Percentiles rank a stretch among this genome's conserved stretches.
Conservation (phyloP, 768 basidiomycete genomes). For the Fomitopsis pulvina region DNA sequence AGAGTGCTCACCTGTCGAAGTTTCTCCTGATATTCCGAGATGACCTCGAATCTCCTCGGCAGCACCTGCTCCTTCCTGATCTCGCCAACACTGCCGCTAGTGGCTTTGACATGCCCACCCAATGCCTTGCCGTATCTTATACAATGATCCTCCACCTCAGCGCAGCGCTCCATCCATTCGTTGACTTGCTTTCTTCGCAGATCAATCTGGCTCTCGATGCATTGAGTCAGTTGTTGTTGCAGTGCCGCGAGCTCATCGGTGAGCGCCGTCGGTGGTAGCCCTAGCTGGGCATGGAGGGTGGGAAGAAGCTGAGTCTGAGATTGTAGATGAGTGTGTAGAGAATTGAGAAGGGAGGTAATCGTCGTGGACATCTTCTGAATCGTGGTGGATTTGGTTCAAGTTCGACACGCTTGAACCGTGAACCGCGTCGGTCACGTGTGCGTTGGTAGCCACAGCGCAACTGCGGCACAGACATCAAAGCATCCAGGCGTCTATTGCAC, state of each 20-base stretch:
- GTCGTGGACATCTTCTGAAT: conserved; percentile 52
- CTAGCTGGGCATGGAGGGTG: conserved; percentile 77
- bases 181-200: conserved; percentile 69
- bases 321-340: conserved; percentile 72
- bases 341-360: conserved; percentile 70
- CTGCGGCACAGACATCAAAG: no score
- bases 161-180: conserved; percentile 61
- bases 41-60: conserved; percentile 63
- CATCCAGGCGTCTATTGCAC: no score
- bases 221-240: conserved; percentile 66
- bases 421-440: conserved; percentile 18
- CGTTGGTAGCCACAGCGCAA: no score
- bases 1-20: conserved; percentile 59
- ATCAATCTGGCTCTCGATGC: conserved; percentile 71
- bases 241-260: conserved; percentile 73
- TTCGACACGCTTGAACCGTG: conserved; percentile 7
- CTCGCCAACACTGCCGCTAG: conserved; percentile 59
- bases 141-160: conserved; percentile 56
- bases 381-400: conserved; percentile 8
- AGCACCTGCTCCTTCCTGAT: conserved; percentile 66
- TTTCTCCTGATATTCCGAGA: conserved; percentile 70
- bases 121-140: conserved; percentile 60
- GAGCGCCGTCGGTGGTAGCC: conserved; percentile 71
- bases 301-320: conserved; percentile 79
- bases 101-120: conserved; percentile 64